Evolutionary conservation across 441 rosid genomes (phyloP).

Genomic region (Sinapis alba): DNA sequence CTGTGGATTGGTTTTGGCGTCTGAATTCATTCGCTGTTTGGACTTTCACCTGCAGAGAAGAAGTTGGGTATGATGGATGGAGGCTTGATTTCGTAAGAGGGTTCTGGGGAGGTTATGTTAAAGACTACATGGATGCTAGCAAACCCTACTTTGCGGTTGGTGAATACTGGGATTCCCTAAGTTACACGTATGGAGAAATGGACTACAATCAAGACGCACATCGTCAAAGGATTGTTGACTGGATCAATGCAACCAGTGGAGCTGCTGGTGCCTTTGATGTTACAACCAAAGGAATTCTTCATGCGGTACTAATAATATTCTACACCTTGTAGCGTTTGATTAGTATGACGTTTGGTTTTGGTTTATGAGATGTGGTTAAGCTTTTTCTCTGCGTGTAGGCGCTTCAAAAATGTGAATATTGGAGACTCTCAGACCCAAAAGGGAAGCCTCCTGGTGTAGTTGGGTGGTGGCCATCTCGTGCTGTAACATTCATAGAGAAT

Average conservation of each 20-base stretch:
- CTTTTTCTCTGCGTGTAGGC: slow-evolving; percentile 46
- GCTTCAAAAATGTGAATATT: slow-evolving; percentile 81
- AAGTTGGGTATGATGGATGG: slow-evolving; percentile 99
- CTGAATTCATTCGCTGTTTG: background rate
- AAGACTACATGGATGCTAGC: slow-evolving; percentile 89
- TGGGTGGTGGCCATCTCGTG: slow-evolving; percentile 99
- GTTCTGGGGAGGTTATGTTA: slow-evolving; percentile 98
- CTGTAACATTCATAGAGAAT: slow-evolving; percentile 95
- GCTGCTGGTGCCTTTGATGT: slow-evolving; percentile 96
- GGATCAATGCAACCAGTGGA: slow-evolving; percentile 88
- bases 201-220: slow-evolving; percentile 97
- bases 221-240: slow-evolving; percentile 91
- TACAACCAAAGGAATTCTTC: slow-evolving; percentile 96
- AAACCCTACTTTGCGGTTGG: slow-evolving; percentile 91
- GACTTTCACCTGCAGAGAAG: slow-evolving; percentile 60
- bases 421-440: slow-evolving; percentile 88
- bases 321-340: background rate
- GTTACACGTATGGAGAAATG: slow-evolving; percentile 84
- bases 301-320: slow-evolving; percentile 52
- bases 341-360: background rate
- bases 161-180: slow-evolving; percentile 95
- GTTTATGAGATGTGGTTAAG: background rate
- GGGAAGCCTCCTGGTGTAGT: slow-evolving; percentile 96
- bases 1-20: background rate
- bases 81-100: slow-evolving; percentile 98